Base-by-base conservation (phyloP, 768 basidiomycete genomes). In the Phaeotremella fagi region DNA sequence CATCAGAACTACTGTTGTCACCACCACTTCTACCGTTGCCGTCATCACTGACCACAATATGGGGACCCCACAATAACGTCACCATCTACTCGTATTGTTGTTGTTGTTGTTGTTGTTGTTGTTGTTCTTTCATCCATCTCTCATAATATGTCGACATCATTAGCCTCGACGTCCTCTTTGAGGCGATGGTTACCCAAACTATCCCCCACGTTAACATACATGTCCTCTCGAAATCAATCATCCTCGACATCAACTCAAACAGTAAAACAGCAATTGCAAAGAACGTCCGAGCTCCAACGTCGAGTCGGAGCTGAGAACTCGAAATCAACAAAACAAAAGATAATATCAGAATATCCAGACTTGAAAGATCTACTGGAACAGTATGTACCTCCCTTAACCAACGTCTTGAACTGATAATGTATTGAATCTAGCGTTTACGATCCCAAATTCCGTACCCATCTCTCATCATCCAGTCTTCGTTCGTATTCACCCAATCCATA, bases 291-390 rank as follows among this genome's bases (percentile, higher is more conserved):
- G 20, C 50, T 73, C 9, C 54, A 64, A 16, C 23, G 48, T 9
- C 41, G 60, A 22, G 64, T 66, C 6, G 37, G 54, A 9, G 53
- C 54, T 0, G 65, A 57, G 25, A 73, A 73, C 52, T 54, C 55
- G 16, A 68, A 64, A 31, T 9, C 3, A 3, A 54, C 31, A 11
- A 73, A 73, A 36, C 51, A 60, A 42, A 36, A 14, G 42, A 65
- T 73, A 48, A 61, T 73, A 15, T 49, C 48, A 12, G 53, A 66
- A 36, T 70, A 64, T 54, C 66, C 68, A 3, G 66, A 73, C 29
- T 37, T 73, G 16, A 20, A 59, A 23, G 38, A 51, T 16, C 38
- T 73, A 11, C 54, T 73, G 15, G 68, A 70, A 26, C 60, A 57
- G 71, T 73, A 24, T 7, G 25, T 22, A 11, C 18, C 12, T 12